phyloP scores from a whole-genome alignment of 1,284 basidiomycete genomes.

The Naganishia cerealis region DNA sequence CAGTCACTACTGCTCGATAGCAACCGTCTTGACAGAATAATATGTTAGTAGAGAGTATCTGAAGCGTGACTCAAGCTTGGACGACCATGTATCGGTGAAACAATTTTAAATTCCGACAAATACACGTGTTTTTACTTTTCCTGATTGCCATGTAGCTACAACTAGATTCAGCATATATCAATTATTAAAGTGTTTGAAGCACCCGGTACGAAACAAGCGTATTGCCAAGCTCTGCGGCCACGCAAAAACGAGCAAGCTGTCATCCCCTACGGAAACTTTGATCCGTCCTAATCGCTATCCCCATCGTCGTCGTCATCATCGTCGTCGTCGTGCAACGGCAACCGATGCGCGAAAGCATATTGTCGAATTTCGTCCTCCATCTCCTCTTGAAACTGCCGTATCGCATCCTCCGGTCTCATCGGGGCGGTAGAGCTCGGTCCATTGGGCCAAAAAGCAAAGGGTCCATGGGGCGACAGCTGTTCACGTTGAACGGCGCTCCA shows the following conservation, averaged over 20 bases:
- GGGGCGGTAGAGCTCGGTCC: neutral
- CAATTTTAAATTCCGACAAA: neutral
- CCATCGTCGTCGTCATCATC: neutral
- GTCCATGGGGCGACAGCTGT: constrained; percentile 19
- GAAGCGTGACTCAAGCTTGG: neutral
- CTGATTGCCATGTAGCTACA: neutral
- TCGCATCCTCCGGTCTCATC: constrained; percentile 11
- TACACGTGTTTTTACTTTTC: neutral
- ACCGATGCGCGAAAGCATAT: constrained; percentile 5
- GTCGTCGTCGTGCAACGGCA: neutral
- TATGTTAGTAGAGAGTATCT: neutral
- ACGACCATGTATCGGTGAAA: neutral
- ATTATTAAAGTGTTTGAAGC: too few relatives aligned
- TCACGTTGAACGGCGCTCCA: constrained; percentile 25
- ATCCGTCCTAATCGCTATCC: neutral
- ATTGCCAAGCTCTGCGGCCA: too few relatives aligned
- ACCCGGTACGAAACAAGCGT: too few relatives aligned
- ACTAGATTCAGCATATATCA: too few relatives aligned
- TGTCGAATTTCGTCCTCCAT: constrained; percentile 6
- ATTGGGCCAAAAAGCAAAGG: constrained; percentile 18
- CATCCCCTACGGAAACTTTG: too few relatives aligned
- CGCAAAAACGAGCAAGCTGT: too few relatives aligned
- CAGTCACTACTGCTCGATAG: neutral
- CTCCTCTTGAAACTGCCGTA: constrained; percentile 14
- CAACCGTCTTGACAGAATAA: constrained; percentile 31